phyloP scores from a whole-genome alignment of 176 grass and related monocot genomes.

The Zizania latifolia region DNA sequence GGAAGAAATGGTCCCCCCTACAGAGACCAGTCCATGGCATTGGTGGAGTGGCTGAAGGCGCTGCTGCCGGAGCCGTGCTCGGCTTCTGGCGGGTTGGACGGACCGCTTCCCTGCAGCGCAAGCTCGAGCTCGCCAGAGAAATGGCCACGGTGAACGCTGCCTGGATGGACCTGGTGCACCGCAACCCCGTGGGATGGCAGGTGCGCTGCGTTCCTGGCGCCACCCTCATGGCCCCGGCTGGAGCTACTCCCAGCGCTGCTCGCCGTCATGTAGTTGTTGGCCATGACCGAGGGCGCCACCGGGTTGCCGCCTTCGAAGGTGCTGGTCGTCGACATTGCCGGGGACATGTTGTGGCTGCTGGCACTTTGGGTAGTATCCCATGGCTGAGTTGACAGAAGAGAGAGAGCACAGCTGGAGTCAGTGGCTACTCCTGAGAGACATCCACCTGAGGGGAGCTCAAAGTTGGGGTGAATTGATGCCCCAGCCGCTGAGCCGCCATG shows the following conservation, averaged over 20 bases:
- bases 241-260: conserved; percentile 19
- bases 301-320: conserved; percentile 30
- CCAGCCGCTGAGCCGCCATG: conserved; percentile 29
- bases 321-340: conserved; percentile 30
- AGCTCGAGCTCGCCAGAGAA: conserved; percentile 91
- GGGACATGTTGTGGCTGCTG: conserved; percentile 32
- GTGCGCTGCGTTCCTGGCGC: conserved; percentile 20
- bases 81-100: conserved; percentile 13
- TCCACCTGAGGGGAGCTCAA: conserved; percentile 57
- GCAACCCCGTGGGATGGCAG: conserved; percentile 1
- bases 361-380: conserved; percentile 34
- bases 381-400: conserved; percentile 88
- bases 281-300: conserved; percentile 41
- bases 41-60: conserved; percentile 48
- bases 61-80: conserved; percentile 43
- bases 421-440: conserved; percentile 40
- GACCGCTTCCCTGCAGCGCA: conserved; percentile 58
- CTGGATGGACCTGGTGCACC: conserved; percentile 13
- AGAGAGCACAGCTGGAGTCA: conserved; percentile 93
- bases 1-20: conserved; percentile 16
- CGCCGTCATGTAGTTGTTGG: conserved; percentile 30
- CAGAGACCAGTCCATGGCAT: conserved; percentile 71
- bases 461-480: conserved; percentile 9
- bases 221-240: conserved; percentile 11
- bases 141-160: conserved; percentile 35